phyloP scores from a whole-genome alignment of 2,329 filamentous ascomycete species.

The Ascochyta pisi region DNA sequence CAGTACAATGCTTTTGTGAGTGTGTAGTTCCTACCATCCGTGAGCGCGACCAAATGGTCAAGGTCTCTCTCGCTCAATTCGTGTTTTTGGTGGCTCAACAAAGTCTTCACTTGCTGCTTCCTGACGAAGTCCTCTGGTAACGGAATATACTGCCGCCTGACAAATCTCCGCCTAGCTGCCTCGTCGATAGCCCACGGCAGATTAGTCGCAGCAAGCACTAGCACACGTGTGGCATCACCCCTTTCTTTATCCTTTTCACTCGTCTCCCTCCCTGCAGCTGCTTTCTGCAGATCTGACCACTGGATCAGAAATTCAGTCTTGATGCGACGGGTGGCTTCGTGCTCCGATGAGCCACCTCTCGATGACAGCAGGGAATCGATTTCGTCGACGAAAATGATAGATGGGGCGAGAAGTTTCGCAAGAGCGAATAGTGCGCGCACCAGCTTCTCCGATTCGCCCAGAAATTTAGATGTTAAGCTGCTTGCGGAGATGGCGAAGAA shows the following conservation, averaged over 20 bases:
- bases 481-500: conserved; percentile 98
- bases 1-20: not conserved
- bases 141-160: conserved; percentile 93
- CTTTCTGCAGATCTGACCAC: conserved; percentile 92
- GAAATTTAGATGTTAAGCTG: conserved; percentile 92
- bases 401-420: conserved; percentile 88
- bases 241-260: conserved; percentile 70
- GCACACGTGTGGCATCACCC: conserved; percentile 84
- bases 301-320: conserved; percentile 99
- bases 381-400: conserved; percentile 98
- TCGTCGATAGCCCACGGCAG: conserved; percentile 98
- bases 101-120: conserved; percentile 75
- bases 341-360: conserved; percentile 81
- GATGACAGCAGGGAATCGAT: conserved; percentile 93
- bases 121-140: conserved; percentile 85
- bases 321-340: conserved; percentile 90
- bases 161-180: conserved; percentile 87
- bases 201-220: conserved; percentile 95
- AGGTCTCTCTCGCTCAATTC: conserved; percentile 76
- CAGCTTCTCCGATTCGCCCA: conserved; percentile 95
- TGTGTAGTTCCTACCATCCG: conserved; percentile 70
- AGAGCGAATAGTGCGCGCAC: conserved; percentile 89
- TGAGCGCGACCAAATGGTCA: conserved; percentile 74
- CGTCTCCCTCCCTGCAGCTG: conserved; percentile 83
- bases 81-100: conserved; percentile 89